Base-by-base conservation (phyloP, 2,329 filamentous ascomycete species). In the Lachnellula subtilissima region DNA sequence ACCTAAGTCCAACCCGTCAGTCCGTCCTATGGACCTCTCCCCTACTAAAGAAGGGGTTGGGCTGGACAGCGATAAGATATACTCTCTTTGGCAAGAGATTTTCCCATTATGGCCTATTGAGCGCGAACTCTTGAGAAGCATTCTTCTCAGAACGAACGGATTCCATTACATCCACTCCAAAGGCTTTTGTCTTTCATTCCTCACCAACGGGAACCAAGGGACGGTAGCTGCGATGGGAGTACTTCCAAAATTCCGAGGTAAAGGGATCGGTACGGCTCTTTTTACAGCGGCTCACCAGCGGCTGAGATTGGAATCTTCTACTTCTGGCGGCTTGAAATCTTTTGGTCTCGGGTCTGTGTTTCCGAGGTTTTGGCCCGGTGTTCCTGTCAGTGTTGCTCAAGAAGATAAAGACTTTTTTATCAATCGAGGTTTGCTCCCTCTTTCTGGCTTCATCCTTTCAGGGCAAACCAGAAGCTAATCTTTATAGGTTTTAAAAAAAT, bases 281-380 rank as follows among this genome's bases (percentile, higher is more conserved):
- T 45, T 76, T 2, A 62, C 56, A 23, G 68, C 69, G 53, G 63
- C 60, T 12, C 58, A 67, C 4, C 64, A 65, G 47, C 62, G 63
- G 6, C 51, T 70, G 7, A 61, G 61, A 43, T 60, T 52, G 2
- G 49, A 68, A n/a, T 61, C 67, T 5, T 57, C 70, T 25, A 66
- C 28, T 69, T 66, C 49, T 60, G 64, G 54, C 36, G 17, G 45
- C 7, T 47, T 66, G 12, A 56, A 54, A 37, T 55, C 59, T 37
- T 55, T 70, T 11, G 57, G 54, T 5, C 63, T 72, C 19, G 67
- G 69, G 12, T 71, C 68, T 23, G 55, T 60, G 2, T 74, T 75
- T 43, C 76, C 76, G 35, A 67, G 75, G n/a, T 73, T 78, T 57
- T 78, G 74, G 73, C 75, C 75, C 5, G 73, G 72, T 2, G 68